These are phyloP conservation scores for Exophiala aquamarina DNA, from an alignment of 2,329 filamentous ascomycete species.

Conservation along the genomic window DNA sequence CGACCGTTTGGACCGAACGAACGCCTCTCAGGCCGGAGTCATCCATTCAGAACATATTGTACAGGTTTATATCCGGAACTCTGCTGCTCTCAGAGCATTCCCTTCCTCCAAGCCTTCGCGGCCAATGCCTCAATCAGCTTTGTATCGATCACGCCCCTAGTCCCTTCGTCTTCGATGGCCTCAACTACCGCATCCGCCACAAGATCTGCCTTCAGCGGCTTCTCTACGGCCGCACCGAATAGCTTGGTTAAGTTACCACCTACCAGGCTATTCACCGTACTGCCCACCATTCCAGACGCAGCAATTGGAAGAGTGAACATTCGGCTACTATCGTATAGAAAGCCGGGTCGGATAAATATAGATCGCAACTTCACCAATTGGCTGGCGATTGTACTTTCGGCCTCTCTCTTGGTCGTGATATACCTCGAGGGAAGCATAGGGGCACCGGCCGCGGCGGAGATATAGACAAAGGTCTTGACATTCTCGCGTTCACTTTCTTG, in stretches of 20 bases:
- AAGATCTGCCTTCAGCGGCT: slow-evolving; percentile 81
- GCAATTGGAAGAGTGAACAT: slow-evolving; percentile 83
- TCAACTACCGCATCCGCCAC: slow-evolving; percentile 91
- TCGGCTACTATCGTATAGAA: slow-evolving; percentile 84
- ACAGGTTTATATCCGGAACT: no score
- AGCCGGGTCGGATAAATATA: slow-evolving; percentile 80
- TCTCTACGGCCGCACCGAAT: slow-evolving; percentile 78
- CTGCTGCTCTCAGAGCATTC: slow-evolving; percentile 65
- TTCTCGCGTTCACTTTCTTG: slow-evolving; percentile 68
- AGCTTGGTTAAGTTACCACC: slow-evolving; percentile 73
- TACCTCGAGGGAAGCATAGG: slow-evolving; percentile 83
- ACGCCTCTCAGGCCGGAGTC: not conserved
- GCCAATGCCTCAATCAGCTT: slow-evolving; percentile 79
- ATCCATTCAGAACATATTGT: no score
- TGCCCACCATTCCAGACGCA: slow-evolving; percentile 70
- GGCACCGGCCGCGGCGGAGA: slow-evolving; percentile 83
- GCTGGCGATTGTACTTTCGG: slow-evolving; percentile 72
- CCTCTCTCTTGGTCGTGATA: slow-evolving; percentile 87
- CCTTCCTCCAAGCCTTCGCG: slow-evolving; percentile 80
- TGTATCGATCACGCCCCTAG: slow-evolving; percentile 75
- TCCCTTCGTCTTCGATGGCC: slow-evolving; percentile 70
- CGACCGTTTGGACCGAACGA: no score
- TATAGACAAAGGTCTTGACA: slow-evolving; percentile 74
- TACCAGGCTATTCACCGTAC: slow-evolving; percentile 73
- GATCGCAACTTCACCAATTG: slow-evolving; percentile 74